phyloP scores from a whole-genome alignment of 305 asterid species.

The Fraxinus latifolia region DNA sequence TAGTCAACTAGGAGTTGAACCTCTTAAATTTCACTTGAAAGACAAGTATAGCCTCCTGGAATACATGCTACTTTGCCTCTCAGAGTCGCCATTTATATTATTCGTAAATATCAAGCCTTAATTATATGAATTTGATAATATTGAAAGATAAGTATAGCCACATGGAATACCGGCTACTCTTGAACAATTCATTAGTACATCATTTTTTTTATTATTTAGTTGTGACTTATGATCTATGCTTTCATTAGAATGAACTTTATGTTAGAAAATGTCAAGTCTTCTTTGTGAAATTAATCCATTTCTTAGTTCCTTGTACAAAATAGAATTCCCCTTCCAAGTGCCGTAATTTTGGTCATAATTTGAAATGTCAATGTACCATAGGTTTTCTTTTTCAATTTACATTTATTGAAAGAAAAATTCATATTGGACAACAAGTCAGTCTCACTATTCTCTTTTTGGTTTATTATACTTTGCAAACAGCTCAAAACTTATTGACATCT shows the following conservation, averaged over 20 bases:
- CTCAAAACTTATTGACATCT: slow-evolving; percentile 87
- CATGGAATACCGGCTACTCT: too few relatives aligned
- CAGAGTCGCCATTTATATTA: not conserved
- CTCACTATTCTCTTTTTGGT: slow-evolving; percentile 27
- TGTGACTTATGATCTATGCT: not conserved
- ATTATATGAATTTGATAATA: not conserved
- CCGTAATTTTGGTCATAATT: not conserved
- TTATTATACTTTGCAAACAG: slow-evolving; percentile 42
- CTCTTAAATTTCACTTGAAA: not conserved
- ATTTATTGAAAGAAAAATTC: slow-evolving; percentile 14
- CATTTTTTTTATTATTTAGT: not conserved
- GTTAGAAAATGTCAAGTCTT: not conserved
- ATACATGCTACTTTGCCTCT: not conserved
- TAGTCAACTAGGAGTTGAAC: slow-evolving; percentile 18
- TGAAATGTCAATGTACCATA: not conserved
- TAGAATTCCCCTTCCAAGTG: slow-evolving; percentile 14
- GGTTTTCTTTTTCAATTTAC: slow-evolving; percentile 9
- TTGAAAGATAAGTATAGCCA: too few relatives aligned
- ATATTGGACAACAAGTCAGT: slow-evolving; percentile 10
- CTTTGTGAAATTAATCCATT: not conserved
- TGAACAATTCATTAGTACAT: not conserved
- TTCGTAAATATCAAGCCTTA: not conserved
- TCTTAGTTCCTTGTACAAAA: not conserved
- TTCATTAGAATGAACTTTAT: not conserved
- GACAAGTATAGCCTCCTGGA: not conserved